A percentile compares a stretch with the other conserved stretches of the same genome.
phyloP scores from a whole-genome alignment of 2,329 filamentous ascomycete species.

The Diaporthe citri region DNA sequence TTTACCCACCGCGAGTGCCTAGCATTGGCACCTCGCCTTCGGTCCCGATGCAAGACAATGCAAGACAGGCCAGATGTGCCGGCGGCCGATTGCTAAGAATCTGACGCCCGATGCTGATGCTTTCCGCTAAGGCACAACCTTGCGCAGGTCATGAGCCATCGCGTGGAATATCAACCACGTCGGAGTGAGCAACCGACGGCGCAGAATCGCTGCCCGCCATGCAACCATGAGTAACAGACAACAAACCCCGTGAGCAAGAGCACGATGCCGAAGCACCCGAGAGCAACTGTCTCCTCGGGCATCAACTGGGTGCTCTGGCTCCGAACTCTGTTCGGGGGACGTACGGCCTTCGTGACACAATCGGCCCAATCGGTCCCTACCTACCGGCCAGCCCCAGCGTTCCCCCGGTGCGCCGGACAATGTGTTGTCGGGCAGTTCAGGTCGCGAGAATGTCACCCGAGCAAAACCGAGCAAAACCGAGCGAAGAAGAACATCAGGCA shows the following conservation, averaged over 20 bases:
- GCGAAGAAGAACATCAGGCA: background rate
- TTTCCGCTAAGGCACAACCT: background rate
- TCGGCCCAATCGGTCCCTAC: background rate
- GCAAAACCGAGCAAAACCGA: background rate
- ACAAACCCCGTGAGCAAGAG: background rate
- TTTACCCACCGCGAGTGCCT: background rate
- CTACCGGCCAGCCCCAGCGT: conserved; percentile 20
- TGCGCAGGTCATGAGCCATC: background rate
- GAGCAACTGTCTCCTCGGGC: background rate
- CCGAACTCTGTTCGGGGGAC: conserved; percentile 12
- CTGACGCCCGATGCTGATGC: conserved; percentile 17
- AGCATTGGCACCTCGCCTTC: conserved; percentile 1
- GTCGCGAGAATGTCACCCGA: background rate
- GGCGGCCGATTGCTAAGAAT: conserved; percentile 12
- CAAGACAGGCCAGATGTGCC: background rate
- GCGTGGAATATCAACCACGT: background rate
- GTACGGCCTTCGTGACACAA: background rate
- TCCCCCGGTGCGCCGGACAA: background rate
- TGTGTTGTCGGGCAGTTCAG: background rate
- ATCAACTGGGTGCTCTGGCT: background rate
- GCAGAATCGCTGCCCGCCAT: background rate
- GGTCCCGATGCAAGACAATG: conserved; percentile 27
- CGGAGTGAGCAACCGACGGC: background rate
- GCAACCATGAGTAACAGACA: conserved; percentile 9
- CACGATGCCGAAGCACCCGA: conserved; percentile 27